Evolutionary conservation across 2,329 filamentous ascomycete genomes (phyloP), one percentile per base, ranked within the genome.

Genomic region (Pseudocercospora macadamiae): DNA sequence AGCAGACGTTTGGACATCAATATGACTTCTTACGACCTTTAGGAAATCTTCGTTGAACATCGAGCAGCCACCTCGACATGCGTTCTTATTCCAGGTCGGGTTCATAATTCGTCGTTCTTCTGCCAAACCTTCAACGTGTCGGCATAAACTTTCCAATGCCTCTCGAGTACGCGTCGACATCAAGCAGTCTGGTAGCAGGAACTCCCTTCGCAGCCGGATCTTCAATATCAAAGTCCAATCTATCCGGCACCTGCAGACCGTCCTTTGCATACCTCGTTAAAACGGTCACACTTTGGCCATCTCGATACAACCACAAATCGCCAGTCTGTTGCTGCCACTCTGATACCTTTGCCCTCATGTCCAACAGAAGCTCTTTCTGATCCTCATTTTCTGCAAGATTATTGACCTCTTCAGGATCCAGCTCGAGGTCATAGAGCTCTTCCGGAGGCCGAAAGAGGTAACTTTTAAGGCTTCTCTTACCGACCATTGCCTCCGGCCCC

Each of bases 371-470:
- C 4, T 65, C 61, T 19, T 61, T 37, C 47, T 79, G 68, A 25
- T 69, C 65, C 0, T 67, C 44, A 16, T 78, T 70, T 1, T 60
- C 59, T 2, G 74, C 77, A 7, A 82, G 68, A 61, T 82, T 81
- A 2, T 71, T 58, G 2, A 82, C 70, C 65, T 83, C 80, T 7
- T 73, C 63, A 0, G 79, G 77, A 63, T 83, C 80, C 0, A 61
- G 61, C 7, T 78, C 72, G 7, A 82, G 63, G 59, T 82, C 79
- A 59, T 77, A 82, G 1, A 82, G 68, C 64, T 82, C 76, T 58
- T 82, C 79, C 0, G 78, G 68, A 0, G 70, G 68, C 1, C 79
- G 75, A 51, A 70, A 75, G 55, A 82, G 73, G 65, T 80, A 82
- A 49, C 76, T 69, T 49, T 73, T 70, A 16, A 82, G 61, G 3